phyloP scores from a whole-genome alignment of 139 green algal genomes.

The Chlorella sorokiniana region DNA sequence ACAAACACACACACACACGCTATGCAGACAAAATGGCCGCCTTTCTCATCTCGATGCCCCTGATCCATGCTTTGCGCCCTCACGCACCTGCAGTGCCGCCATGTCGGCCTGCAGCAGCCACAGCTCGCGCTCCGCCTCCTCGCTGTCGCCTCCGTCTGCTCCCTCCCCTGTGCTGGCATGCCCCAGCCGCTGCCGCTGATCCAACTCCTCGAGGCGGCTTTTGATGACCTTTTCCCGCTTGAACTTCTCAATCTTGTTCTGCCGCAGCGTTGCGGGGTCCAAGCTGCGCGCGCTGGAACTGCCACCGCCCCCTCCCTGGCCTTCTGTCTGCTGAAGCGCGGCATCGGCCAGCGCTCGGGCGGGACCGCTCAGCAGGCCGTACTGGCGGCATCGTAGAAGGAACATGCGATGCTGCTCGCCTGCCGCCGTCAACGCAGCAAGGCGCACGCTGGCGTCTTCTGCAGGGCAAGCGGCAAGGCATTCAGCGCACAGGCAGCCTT shows the following conservation, averaged over 20 bases:
- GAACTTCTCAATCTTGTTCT: constrained; percentile 67
- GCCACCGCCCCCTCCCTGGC: not conserved
- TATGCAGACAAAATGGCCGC: not conserved
- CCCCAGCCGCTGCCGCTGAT: constrained; percentile 35
- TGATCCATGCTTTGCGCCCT: not conserved
- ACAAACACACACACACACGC: no score
- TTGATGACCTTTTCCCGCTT: constrained; percentile 57
- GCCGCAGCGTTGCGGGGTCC: constrained; percentile 43
- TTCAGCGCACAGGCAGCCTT: not conserved
- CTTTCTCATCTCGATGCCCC: not conserved
- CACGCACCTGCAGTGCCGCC: constrained; percentile 44
- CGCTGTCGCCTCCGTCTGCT: constrained; percentile 42
- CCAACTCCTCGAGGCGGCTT: constrained; percentile 39
- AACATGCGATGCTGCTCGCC: constrained; percentile 32
- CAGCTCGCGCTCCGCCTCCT: constrained; percentile 61
- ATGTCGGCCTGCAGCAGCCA: constrained; percentile 56
- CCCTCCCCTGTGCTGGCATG: not conserved
- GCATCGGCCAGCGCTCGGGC: constrained; percentile 6
- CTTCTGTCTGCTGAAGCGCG: not conserved
- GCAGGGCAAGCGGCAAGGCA: not conserved
- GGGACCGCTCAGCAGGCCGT: constrained; percentile 45
- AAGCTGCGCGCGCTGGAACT: not conserved
- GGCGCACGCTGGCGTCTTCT: not conserved
- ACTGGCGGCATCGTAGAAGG: constrained; percentile 41
- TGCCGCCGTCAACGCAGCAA: not conserved